phyloP scores from a whole-genome alignment of 148 eudicot species.

The Rheum nobile region DNA sequence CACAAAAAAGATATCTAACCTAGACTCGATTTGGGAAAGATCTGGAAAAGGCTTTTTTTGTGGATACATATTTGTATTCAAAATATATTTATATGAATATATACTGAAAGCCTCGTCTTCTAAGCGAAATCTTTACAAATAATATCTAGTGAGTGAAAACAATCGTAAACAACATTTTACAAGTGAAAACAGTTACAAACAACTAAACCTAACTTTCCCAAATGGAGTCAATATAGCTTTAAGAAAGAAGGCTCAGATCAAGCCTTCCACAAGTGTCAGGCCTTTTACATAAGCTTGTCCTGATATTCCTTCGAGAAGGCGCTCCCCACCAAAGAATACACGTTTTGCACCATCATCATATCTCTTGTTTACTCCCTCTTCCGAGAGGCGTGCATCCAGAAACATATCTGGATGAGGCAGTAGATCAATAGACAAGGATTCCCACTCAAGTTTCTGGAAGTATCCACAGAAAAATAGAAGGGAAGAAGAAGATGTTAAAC shows the following conservation, averaged over 20 bases:
- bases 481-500: background rate
- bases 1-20: background rate
- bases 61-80: background rate
- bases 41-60: background rate
- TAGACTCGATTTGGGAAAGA: background rate
- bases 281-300: conserved; percentile 82
- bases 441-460: conserved; percentile 91
- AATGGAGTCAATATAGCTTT: background rate
- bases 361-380: conserved; percentile 53
- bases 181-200: background rate
- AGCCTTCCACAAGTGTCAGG: conserved; percentile 1
- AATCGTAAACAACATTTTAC: background rate
- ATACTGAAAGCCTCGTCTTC: background rate
- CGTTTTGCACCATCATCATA: conserved; percentile 96
- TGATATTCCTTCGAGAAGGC: conserved; percentile 93
- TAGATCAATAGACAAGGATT: conserved; percentile 74
- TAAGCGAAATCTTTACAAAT: no score
- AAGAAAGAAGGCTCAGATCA: background rate
- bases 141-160: background rate
- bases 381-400: conserved; percentile 38
- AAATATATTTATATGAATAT: background rate
- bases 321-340: conserved; percentile 89
- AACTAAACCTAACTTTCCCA: background rate
- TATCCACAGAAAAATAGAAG: background rate
- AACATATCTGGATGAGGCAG: conserved; percentile 99